Evolutionary conservation across 176 grass and related monocot genomes (phyloP), one percentile per base, ranked within the genome.

Genomic region (Bothriochloa decipiens): DNA sequence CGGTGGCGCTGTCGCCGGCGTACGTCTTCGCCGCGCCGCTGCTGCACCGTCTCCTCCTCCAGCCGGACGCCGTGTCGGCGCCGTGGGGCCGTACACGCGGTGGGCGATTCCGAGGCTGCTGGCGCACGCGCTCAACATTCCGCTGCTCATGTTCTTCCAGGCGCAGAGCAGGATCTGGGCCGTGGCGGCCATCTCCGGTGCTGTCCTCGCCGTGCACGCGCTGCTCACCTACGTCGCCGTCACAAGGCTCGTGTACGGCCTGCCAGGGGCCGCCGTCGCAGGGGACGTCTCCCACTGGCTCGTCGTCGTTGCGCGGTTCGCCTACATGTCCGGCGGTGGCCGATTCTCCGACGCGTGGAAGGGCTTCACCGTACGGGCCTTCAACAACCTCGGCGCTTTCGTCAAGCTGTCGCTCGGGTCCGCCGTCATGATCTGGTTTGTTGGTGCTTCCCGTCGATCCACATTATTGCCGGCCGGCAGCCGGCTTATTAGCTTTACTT

Each of bases 121-220:
- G 20, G 92, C 92, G 28, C 76, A 91, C 80, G 92, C 88, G 13
- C 3, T 47, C 6, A 94, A 94, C 83, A 91, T 81, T 75, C 92
- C 92, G 36, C 86, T 94, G 0, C 92, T 84, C 53, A 91, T 86
- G 72, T 91, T 94, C 77, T 94, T 86, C 78, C 86, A 91, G 83
- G 64, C 92, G 0, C 92, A 88, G 89, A 91, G 82, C 86, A 72
- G 58, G 65, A 86, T 94, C 9, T 91, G 92, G 92, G 73, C 42
- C 1, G 70, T 94, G 1, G 60, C 92, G 0, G 79, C 68, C 70
- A 86, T 94, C 76, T 87, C 92, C 73, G 79, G 78, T 46, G 68
- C 17, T 13, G 63, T 25, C 3, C 89, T 94, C 14, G 74, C 40
- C 52, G 77, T 63, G 17, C 92, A 94, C 70, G 50, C 55, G 32